phyloP scores from a whole-genome alignment of 2,329 filamentous ascomycete genomes.

The Aspergillus sp. region DNA sequence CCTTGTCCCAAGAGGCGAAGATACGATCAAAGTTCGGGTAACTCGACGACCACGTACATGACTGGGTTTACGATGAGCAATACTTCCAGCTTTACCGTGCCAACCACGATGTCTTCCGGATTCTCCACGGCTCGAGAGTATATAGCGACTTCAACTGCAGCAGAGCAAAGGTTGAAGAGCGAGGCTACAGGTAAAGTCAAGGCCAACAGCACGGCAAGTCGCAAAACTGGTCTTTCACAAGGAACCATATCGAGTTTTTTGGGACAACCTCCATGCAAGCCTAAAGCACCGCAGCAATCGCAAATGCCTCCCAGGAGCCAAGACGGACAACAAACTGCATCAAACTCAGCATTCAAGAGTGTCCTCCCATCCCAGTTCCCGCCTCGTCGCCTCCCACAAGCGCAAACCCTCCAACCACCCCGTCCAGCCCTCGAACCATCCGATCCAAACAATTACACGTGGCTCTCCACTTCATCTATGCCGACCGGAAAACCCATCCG shows the following conservation, averaged over 20 bases:
- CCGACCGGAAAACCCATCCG: constrained; percentile 15
- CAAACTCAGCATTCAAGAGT: constrained; percentile 8
- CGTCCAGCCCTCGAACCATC: constrained; percentile 28
- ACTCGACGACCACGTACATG: constrained; percentile 23
- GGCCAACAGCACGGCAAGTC: constrained; percentile 22
- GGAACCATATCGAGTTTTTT: constrained; percentile 51
- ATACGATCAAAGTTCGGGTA: constrained; percentile 15
- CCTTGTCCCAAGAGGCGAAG: constrained; percentile 23
- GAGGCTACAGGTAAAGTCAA: constrained; percentile 18
- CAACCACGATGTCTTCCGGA: constrained; percentile 43
- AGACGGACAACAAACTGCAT: constrained; percentile 3
- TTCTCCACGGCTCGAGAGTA: constrained; percentile 59
- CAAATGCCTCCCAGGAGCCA: neutral
- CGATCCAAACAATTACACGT: constrained; percentile 28
- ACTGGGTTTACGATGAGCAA: constrained; percentile 59
- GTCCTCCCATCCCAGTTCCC: constrained; percentile 17
- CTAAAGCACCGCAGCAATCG: constrained; percentile 10
- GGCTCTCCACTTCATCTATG: constrained; percentile 22
- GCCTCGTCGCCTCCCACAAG: constrained; percentile 26
- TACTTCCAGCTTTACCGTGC: constrained; percentile 28
- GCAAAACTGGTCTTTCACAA: constrained; percentile 40
- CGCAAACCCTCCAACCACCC: constrained; percentile 20
- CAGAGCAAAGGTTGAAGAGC: constrained; percentile 5
- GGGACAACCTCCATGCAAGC: constrained; percentile 15
- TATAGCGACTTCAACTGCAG: constrained; percentile 28